These are phyloP conservation scores for Leptoxyphium fumago DNA, from an alignment of 2,329 filamentous ascomycete species.

Conservation along the genomic window DNA sequence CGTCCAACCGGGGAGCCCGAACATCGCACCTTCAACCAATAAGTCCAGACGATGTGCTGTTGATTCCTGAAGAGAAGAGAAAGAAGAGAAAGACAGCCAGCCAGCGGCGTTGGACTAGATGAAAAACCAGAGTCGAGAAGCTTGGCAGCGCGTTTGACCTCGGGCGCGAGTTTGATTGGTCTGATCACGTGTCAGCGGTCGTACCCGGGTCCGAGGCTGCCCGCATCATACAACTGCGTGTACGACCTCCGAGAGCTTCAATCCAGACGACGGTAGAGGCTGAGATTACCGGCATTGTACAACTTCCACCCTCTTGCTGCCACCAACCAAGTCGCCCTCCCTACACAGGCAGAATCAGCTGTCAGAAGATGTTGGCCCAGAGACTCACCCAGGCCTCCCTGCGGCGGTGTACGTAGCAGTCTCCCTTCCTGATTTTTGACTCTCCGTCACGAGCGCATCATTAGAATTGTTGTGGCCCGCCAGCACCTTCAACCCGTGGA, in stretches of 20 bases:
- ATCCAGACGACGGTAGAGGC: too few relatives aligned
- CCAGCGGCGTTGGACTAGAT: neutral
- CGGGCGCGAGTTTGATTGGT: conserved; percentile 6
- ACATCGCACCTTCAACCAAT: conserved; percentile 16
- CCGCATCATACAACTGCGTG: neutral
- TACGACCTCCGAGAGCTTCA: too few relatives aligned
- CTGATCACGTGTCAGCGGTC: conserved; percentile 1
- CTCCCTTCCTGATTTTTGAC: neutral
- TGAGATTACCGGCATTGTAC: too few relatives aligned
- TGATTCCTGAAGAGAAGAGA: conserved; percentile 13
- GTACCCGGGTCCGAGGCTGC: neutral
- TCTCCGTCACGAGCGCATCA: neutral
- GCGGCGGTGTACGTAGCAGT: conserved; percentile 22
- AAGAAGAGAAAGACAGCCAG: conserved; percentile 6
- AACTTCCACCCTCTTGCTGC: neutral
- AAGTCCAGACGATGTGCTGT: conserved; percentile 17
- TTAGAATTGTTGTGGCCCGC: too few relatives aligned
- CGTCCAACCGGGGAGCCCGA: conserved; percentile 14
- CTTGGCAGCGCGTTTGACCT: neutral
- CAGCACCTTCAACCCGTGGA: too few relatives aligned
- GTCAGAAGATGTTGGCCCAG: conserved; percentile 29
- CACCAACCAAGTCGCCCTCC: neutral
- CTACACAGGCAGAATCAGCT: neutral
- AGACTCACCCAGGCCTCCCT: conserved; percentile 30
- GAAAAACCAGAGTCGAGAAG: neutral